Evolutionary conservation across 306 rosid species (phyloP), one percentile per base, ranked within the genome.

Genomic region (Prunus campanulata): DNA sequence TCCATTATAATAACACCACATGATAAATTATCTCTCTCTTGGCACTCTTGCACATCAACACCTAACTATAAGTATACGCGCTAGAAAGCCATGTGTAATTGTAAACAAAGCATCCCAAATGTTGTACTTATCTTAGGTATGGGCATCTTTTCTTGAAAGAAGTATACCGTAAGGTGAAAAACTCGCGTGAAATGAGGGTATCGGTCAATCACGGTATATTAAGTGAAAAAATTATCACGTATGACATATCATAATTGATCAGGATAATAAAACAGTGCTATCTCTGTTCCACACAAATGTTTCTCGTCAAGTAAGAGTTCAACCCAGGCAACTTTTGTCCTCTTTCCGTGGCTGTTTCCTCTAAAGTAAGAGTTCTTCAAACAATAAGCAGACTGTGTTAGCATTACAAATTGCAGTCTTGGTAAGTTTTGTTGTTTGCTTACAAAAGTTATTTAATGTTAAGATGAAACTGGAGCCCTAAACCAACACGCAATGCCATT

Each of bases 201-300:
- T 0, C 0, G 35, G 0, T 5, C 1, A 32, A 32, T 32, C 1
- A 4, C 5, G 0, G 1, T 32, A 32, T 32, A 1, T 32, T 4
- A 0, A 32, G 35, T 0, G 35, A 32, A 32, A 32, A 4, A 32
- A 4, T 32, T 4, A 4, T 32, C 6, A 32, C 1, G 0, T 0
- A 0, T 4, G 35, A 0, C 1, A 32, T 32, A 32, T 0, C 5
- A 6, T 32, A 32, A 32, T 32, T 32, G 6, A 32, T 1, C 1
- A 1, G 5, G 0, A 32, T 35, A 35, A 0, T 0, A 35, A 35
- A 35, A 35, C 6, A 35, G 2, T 35, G 2, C 1, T 35, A 35
- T 35, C 1, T 0, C 1, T 0, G 1, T 35, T 35, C 7, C 7
- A 35, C 42, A 35, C 42, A 1, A 6, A 7, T 39, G 0, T 35